These are phyloP conservation scores for Sistotremastrum suecicum DNA, from an alignment of 768 basidiomycete genomes.

Conservation along the genomic window DNA sequence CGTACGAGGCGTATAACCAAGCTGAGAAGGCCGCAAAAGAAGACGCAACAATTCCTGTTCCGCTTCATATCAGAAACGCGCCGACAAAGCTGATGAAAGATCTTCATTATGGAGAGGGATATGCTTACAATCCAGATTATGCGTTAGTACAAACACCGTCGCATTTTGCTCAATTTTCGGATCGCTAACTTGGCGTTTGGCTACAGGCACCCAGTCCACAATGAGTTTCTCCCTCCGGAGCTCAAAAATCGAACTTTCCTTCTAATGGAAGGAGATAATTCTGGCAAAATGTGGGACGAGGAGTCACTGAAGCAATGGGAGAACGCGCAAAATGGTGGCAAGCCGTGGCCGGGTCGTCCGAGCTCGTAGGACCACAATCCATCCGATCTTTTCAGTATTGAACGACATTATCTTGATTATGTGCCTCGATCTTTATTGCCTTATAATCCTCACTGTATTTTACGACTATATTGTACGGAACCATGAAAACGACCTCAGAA, in stretches of 20 bases:
- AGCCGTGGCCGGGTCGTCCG: constrained; percentile 28
- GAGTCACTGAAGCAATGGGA: constrained; percentile 43
- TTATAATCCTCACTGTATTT: no score
- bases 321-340: constrained; percentile 30
- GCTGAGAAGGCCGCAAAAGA: constrained; percentile 48
- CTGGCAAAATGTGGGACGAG: constrained; percentile 48
- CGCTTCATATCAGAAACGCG: constrained; percentile 62
- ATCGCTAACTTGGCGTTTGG: not conserved
- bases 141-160: constrained; percentile 19
- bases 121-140: constrained; percentile 49
- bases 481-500: no score
- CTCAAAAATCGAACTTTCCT: constrained; percentile 31
- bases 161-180: not conserved
- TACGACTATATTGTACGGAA: no score
- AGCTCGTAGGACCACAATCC: not conserved
- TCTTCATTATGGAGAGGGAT: constrained; percentile 51
- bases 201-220: constrained; percentile 46
- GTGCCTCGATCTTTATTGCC: no score
- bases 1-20: constrained; percentile 63
- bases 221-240: constrained; percentile 44
- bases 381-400: no score
- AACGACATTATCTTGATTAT: no score
- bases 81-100: constrained; percentile 59
- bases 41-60: constrained; percentile 45
- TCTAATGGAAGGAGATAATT: constrained; percentile 25